Evolutionary conservation across 192 early-diverging fungal species (phyloP).

Genomic region (Coemansia sp.): DNA sequence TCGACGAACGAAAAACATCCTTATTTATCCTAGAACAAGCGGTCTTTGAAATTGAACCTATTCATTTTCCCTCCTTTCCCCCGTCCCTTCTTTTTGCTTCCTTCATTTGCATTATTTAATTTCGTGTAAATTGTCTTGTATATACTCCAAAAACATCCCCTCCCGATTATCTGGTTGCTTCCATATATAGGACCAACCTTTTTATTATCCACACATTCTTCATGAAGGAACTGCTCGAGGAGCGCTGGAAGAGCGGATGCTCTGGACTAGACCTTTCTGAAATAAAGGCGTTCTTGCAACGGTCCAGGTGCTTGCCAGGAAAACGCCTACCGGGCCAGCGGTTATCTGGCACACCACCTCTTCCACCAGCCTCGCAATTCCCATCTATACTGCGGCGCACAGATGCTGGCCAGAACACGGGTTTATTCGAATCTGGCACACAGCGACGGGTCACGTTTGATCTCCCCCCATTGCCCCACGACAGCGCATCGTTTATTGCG

Average conservation of each 20-base stretch:
- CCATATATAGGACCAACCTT: too few relatives aligned
- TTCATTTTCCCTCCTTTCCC: background rate
- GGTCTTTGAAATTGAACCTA: background rate
- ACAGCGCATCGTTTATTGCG: background rate
- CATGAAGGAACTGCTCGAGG: slow-evolving; percentile 8
- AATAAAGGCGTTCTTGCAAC: slow-evolving; percentile 31
- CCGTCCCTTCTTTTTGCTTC: background rate
- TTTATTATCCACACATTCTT: too few relatives aligned
- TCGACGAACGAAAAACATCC: background rate
- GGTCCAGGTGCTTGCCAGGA: slow-evolving; percentile 20
- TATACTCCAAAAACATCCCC: background rate
- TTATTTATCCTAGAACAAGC: background rate
- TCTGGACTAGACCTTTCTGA: slow-evolving; percentile 27
- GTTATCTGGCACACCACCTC: background rate
- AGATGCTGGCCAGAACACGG: background rate
- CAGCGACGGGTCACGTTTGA: slow-evolving; percentile 37
- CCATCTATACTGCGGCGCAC: slow-evolving; percentile 23
- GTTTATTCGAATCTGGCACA: background rate
- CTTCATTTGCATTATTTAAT: background rate
- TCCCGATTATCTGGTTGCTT: background rate
- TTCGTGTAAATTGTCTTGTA: background rate
- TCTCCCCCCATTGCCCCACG: slow-evolving; percentile 10
- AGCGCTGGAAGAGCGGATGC: slow-evolving; percentile 17
- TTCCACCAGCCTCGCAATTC: slow-evolving; percentile 9
- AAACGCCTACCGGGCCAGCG: slow-evolving; percentile 29